phyloP scores from a whole-genome alignment of 345 rosid species.

The Erysimum cheiranthoides region DNA sequence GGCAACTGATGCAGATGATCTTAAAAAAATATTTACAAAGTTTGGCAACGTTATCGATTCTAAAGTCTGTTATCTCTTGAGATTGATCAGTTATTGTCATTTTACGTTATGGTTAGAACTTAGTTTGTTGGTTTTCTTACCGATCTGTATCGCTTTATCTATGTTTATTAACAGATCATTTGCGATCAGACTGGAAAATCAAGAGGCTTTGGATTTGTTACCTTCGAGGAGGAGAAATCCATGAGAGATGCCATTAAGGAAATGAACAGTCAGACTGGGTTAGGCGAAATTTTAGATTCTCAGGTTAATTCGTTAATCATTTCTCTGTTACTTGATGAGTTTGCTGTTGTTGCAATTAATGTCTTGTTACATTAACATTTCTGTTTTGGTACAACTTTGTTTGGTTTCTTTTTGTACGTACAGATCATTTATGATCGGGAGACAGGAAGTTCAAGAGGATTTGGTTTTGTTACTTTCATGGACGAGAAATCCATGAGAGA shows the following conservation, averaged over 20 bases:
- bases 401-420: too few relatives aligned
- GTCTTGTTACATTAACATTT: too few relatives aligned
- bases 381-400: too few relatives aligned
- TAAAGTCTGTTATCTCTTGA: conserved; percentile 37
- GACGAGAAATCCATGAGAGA: too few relatives aligned
- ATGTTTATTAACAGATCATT: background rate
- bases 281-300: too few relatives aligned
- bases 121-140: background rate
- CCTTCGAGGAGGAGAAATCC: background rate
- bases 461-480: too few relatives aligned
- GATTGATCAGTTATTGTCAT: conserved; percentile 44
- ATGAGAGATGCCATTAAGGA: background rate
- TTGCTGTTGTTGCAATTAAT: too few relatives aligned
- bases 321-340: too few relatives aligned
- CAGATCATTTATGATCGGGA: too few relatives aligned
- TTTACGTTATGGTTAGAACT: background rate
- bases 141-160: background rate
- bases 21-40: conserved; percentile 57
- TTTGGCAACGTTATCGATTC: conserved; percentile 75
- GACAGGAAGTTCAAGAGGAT: too few relatives aligned
- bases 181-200: background rate
- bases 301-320: too few relatives aligned
- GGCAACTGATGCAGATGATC: conserved; percentile 62
- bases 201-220: conserved; percentile 9
- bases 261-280: background rate